These are phyloP conservation scores for Turnera subulata DNA, from an alignment of 345 rosid genomes.

Conservation along the genomic window DNA sequence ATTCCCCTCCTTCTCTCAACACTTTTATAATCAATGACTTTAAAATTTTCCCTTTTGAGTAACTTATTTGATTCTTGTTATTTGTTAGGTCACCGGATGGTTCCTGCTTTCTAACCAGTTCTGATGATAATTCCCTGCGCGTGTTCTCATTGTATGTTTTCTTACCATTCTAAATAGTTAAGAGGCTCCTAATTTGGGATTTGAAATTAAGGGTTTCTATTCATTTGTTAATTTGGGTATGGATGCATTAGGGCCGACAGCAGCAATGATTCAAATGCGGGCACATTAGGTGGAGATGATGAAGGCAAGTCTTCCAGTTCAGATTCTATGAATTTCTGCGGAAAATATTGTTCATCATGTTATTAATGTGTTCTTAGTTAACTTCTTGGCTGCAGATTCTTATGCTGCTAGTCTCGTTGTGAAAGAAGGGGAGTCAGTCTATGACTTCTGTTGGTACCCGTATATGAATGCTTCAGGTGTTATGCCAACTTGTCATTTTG, in stretches of 20 bases:
- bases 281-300: conserved; percentile 26
- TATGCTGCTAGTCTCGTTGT: conserved; percentile 59
- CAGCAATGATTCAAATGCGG: conserved; percentile 15
- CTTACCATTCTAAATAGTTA: background rate
- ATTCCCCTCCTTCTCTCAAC: background rate
- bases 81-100: conserved; percentile 92
- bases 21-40: background rate
- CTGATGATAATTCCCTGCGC: conserved; percentile 76
- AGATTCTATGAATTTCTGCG: too few relatives aligned
- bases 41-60: background rate
- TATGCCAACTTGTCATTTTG: background rate
- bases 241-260: conserved; percentile 44
- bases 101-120: conserved; percentile 70
- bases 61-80: background rate
- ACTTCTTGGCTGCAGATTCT: conserved; percentile 50
- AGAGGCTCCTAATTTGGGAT: background rate
- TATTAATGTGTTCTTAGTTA: background rate
- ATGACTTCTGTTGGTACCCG: conserved; percentile 97
- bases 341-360: background rate
- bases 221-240: background rate
- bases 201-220: background rate
- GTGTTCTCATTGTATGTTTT: conserved; percentile 59
- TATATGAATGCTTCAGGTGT: conserved; percentile 86
- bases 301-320: conserved; percentile 30
- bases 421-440: conserved; percentile 82